Percentiles rank a stretch among this genome's conserved stretches.
Conservation (phyloP, 2,329 filamentous ascomycete species). For the Colletotrichum viniferum region DNA sequence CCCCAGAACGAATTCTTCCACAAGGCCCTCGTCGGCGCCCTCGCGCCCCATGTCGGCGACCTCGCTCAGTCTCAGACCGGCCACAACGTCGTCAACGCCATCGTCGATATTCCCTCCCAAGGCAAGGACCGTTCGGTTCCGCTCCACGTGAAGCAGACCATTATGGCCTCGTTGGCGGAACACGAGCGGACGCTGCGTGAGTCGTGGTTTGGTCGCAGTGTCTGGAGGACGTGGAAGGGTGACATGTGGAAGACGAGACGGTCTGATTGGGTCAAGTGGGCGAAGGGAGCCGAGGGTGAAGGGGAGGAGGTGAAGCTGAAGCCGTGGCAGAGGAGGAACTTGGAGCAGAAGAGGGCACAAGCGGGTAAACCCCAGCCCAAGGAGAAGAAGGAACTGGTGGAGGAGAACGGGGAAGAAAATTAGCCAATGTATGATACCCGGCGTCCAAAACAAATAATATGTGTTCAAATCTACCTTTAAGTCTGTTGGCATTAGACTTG, state of each 20-base stretch:
- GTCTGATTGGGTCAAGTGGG: conserved; percentile 61
- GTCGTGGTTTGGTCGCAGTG: conserved; percentile 58
- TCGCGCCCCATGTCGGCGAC: conserved; percentile 48
- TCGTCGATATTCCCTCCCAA: conserved; percentile 55
- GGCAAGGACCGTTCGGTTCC: conserved; percentile 54
- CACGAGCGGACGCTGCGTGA: conserved; percentile 55
- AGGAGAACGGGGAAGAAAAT: neutral
- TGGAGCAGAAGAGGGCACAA: conserved; percentile 9
- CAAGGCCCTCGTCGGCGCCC: conserved; percentile 54
- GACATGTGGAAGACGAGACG: conserved; percentile 60
- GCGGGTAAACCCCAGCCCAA: neutral
- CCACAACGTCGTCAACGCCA: conserved; percentile 54
- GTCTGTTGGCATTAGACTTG: neutral
- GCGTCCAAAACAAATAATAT: neutral
- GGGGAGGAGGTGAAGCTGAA: conserved; percentile 15
- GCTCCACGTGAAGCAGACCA: conserved; percentile 61
- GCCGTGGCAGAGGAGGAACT: conserved; percentile 19
- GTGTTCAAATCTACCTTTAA: neutral
- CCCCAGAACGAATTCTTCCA: conserved; percentile 55
- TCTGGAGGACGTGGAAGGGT: conserved; percentile 63
- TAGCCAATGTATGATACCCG: conserved; percentile 21
- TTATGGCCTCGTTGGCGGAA: conserved; percentile 53
- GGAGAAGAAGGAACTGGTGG: neutral
- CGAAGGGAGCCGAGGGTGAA: conserved; percentile 50
- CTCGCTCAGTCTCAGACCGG: conserved; percentile 56